phyloP scores from a whole-genome alignment of 306 rosid species.

The Sophora flavescens region DNA sequence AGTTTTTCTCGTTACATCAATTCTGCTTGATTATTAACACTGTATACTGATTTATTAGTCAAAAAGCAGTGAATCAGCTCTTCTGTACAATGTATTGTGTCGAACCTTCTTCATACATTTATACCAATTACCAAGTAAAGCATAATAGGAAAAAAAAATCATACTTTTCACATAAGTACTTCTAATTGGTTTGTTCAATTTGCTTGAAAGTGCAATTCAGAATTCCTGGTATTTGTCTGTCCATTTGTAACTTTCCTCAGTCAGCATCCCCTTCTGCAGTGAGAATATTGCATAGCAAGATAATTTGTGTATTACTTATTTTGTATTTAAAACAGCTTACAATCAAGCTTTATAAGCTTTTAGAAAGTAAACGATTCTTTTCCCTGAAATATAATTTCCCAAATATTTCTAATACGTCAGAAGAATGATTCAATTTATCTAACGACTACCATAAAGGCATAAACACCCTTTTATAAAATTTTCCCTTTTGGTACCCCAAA shows the following conservation, averaged over 20 bases:
- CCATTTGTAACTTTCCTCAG: background rate
- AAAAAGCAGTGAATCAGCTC: constrained; percentile 7
- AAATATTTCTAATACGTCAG: background rate
- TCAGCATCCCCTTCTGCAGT: background rate
- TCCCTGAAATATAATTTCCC: too few relatives aligned
- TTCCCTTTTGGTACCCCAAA: too few relatives aligned
- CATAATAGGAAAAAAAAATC: constrained; percentile 38
- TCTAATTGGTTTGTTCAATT: background rate
- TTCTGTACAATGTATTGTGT: constrained; percentile 37
- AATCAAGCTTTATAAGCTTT: background rate
- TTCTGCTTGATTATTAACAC: constrained; percentile 30
- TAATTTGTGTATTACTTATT: background rate
- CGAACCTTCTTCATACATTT: constrained; percentile 15
- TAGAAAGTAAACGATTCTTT: background rate
- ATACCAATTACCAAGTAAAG: constrained; percentile 14
- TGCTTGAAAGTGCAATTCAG: background rate
- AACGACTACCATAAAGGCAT: background rate
- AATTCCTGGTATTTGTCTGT: constrained; percentile 6
- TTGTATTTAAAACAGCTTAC: background rate
- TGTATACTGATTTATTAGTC: constrained; percentile 42
- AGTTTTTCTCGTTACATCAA: constrained; percentile 34
- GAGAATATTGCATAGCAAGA: background rate
- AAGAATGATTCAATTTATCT: background rate
- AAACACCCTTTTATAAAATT: background rate
- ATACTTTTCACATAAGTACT: background rate